phyloP scores from a whole-genome alignment of 352 stramenopile genomes.

The Phytophthora quininea region DNA sequence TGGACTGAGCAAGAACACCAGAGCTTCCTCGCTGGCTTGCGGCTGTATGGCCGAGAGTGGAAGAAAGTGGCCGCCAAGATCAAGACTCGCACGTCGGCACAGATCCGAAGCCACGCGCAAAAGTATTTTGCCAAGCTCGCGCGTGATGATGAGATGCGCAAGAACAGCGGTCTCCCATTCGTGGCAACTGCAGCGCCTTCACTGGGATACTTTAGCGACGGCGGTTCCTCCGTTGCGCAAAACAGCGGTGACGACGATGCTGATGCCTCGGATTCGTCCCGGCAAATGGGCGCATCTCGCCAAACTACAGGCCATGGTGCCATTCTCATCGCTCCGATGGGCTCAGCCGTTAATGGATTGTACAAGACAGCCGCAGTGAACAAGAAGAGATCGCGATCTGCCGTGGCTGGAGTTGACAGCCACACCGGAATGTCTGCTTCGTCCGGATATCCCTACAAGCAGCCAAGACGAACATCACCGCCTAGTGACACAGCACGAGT shows the following conservation, averaged over 20 bases:
- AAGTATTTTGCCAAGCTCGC: conserved; percentile 90
- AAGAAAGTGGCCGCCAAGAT: conserved; percentile 95
- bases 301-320: conserved; percentile 28
- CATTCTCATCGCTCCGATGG: conserved; percentile 28
- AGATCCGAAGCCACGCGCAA: conserved; percentile 86
- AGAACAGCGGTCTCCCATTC: conserved; percentile 40
- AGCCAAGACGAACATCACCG: conserved; percentile 17
- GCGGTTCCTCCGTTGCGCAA: conserved; percentile 58
- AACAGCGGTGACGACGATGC: conserved; percentile 62
- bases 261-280: conserved; percentile 29
- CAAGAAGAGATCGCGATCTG: conserved; percentile 45
- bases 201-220: conserved; percentile 67
- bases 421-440: conserved; percentile 9
- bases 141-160: conserved; percentile 74
- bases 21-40: conserved; percentile 93
- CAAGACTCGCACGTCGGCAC: conserved; percentile 86
- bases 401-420: conserved; percentile 12
- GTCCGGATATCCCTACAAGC: conserved; percentile 29
- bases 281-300: conserved; percentile 10
- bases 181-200: conserved; percentile 14
- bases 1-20: conserved; percentile 97
- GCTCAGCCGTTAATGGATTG: conserved; percentile 11
- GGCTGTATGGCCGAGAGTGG: conserved; percentile 96
- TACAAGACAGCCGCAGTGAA: conserved; percentile 20
- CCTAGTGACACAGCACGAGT: conserved; percentile 31